Percentiles rank a stretch among this genome's conserved stretches.
These are phyloP conservation scores for Pseudotulostoma volvatum DNA, from an alignment of 495 filamentous ascomycete genomes.

Conservation along the genomic window DNA sequence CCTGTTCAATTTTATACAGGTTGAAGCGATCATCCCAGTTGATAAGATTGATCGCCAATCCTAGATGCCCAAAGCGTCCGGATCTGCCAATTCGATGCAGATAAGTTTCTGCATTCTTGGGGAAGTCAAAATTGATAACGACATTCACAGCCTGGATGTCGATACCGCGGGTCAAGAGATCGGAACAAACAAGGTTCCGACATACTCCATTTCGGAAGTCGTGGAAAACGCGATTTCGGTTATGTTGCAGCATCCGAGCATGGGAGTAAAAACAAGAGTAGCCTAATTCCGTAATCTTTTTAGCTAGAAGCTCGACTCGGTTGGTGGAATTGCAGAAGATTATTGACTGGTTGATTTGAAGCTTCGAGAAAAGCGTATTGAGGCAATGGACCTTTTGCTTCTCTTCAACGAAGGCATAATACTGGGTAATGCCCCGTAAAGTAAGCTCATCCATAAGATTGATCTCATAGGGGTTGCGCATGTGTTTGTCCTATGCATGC, in stretches of 20 bases:
- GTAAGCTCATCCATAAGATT: constrained; percentile 99
- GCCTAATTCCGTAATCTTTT: constrained; percentile 97
- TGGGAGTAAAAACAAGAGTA: constrained; percentile 99
- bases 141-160: constrained; percentile 99
- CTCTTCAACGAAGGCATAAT: constrained; percentile 98
- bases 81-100: constrained; percentile 97
- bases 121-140: constrained; percentile 99
- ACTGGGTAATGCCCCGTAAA: constrained; percentile 93
- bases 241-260: constrained; percentile 93
- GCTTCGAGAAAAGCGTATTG: constrained; percentile 95
- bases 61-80: constrained; percentile 90
- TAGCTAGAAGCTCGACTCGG: constrained; percentile 89
- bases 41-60: constrained; percentile 96
- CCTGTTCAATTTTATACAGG: constrained; percentile 94
- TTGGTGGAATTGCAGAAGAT: constrained; percentile 99
- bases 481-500: constrained; percentile 64
- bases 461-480: constrained; percentile 91
- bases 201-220: constrained; percentile 97
- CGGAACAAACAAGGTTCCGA: constrained; percentile 95
- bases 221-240: constrained; percentile 96
- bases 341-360: constrained; percentile 99
- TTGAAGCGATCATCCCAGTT: constrained; percentile 99
- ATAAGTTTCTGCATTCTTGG: constrained; percentile 98
- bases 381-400: constrained; percentile 98
- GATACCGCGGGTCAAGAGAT: constrained; percentile 94